Conservation (phyloP, 352 stramenopile genomes). For the Phytophthora palmivora region DNA sequence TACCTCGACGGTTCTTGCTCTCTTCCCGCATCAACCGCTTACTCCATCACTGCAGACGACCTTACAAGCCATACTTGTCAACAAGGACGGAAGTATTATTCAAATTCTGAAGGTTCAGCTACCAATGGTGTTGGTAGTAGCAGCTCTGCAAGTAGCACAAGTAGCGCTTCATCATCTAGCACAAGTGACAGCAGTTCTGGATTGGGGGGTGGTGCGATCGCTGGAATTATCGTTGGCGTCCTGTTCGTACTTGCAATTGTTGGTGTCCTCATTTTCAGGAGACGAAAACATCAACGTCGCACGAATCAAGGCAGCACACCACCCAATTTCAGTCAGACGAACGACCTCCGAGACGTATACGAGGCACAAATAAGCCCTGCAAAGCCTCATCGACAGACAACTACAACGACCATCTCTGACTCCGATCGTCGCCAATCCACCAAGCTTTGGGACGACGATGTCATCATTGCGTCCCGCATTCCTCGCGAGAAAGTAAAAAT, state of each 20-base stretch:
- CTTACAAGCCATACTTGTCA: conserved; percentile 21
- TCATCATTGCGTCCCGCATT: conserved; percentile 36
- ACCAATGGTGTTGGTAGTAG: conserved; percentile 17
- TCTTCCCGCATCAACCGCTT: background rate
- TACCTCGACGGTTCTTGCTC: conserved; percentile 30
- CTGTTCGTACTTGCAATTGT: conserved; percentile 25
- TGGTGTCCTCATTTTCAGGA: conserved; percentile 18
- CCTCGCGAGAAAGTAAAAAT: conserved; percentile 33
- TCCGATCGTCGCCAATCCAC: conserved; percentile 11
- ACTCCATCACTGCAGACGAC: conserved; percentile 20
- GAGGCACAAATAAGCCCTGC: conserved; percentile 23
- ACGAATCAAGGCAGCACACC: background rate
- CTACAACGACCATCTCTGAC: conserved; percentile 17
- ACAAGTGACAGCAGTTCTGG: conserved; percentile 19
- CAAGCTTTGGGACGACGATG: conserved; percentile 48
- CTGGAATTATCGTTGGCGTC: conserved; percentile 33
- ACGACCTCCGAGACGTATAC: conserved; percentile 26
- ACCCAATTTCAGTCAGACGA: conserved; percentile 1
- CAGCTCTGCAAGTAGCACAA: conserved; percentile 8
- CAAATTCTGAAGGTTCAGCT: conserved; percentile 20
- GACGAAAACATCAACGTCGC: conserved; percentile 4
- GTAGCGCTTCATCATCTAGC: conserved; percentile 3
- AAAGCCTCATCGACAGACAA: conserved; percentile 21
- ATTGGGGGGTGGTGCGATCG: conserved; percentile 19
- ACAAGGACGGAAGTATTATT: conserved; percentile 32